phyloP scores from a whole-genome alignment of 768 basidiomycete genomes.

The Trametes cubensis region DNA sequence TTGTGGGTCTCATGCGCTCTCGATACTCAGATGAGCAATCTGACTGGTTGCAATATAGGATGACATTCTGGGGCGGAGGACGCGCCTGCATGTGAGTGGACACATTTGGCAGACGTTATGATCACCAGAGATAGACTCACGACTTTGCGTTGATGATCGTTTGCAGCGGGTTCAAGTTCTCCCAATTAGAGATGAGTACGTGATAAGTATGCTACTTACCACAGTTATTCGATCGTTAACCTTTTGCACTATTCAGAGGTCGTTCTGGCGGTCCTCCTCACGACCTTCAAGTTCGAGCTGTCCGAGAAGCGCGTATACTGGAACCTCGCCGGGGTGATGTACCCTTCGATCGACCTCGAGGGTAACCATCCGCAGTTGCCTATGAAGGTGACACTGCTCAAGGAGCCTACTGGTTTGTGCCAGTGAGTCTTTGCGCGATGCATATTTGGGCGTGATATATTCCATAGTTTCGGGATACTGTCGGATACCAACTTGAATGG shows the following conservation, averaged over 20 bases:
- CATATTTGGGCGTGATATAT: too few relatives aligned
- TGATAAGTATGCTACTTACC: neutral
- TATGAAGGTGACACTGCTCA: neutral
- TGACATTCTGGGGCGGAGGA: constrained; percentile 49
- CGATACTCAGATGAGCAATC: too few relatives aligned
- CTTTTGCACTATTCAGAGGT: constrained; percentile 2
- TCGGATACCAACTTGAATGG: too few relatives aligned
- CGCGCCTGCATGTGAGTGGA: constrained; percentile 46
- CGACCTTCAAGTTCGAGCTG: constrained; percentile 20
- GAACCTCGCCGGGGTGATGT: constrained; percentile 20
- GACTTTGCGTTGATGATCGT: neutral
- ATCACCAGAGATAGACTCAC: too few relatives aligned
- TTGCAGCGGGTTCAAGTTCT: constrained; percentile 27
- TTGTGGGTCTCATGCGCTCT: neutral
- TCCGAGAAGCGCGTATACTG: constrained; percentile 18
- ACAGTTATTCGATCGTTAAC: too few relatives aligned
- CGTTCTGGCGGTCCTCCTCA: constrained; percentile 15
- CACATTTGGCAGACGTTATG: constrained; percentile 15
- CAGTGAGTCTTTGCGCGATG: too few relatives aligned
- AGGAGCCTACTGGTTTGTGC: neutral
- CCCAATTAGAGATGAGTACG: constrained; percentile 29
- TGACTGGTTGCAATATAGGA: constrained; percentile 29
- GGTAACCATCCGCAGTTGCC: neutral
- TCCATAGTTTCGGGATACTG: too few relatives aligned
- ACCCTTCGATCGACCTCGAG: constrained; percentile 27